A percentile compares a stretch with the other conserved stretches of the same genome.
Conservation (phyloP, 208 protist genomes). For the Vickermania ingenoplastis region DNA sequence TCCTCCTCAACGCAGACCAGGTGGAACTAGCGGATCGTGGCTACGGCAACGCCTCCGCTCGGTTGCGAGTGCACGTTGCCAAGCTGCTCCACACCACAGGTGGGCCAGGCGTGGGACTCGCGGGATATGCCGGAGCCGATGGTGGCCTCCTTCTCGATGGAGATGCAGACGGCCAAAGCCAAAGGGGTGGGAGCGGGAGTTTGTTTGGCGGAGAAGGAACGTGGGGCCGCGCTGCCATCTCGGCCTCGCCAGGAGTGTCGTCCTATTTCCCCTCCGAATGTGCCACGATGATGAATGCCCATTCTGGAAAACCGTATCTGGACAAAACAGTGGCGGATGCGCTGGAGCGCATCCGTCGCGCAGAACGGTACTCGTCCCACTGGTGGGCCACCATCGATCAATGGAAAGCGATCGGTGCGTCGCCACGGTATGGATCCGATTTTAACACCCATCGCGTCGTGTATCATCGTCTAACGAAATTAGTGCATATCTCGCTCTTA, state of each 20-base stretch:
- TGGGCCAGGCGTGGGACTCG: background rate
- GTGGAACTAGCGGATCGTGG: conserved; percentile 12
- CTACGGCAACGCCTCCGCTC: background rate
- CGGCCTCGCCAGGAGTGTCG: background rate
- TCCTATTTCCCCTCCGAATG: background rate
- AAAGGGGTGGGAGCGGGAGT: too few species aligned
- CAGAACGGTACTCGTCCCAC: conserved; percentile 26
- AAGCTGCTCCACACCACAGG: background rate
- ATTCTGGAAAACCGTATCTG: background rate
- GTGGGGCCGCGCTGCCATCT: background rate
- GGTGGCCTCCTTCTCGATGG: background rate
- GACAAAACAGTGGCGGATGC: background rate
- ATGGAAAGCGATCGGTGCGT: conserved; percentile 21
- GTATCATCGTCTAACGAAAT: conserved; percentile 7
- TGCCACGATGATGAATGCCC: background rate
- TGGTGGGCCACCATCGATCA: conserved; percentile 53
- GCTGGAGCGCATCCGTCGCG: background rate
- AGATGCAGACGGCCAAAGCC: background rate
- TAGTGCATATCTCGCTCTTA: conserved; percentile 74
- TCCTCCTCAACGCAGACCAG: conserved; percentile 42
- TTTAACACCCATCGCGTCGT: background rate
- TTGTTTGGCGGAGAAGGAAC: background rate
- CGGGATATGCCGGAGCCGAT: background rate
- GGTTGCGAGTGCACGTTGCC: background rate
- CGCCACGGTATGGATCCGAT: background rate